A percentile compares a stretch with the other conserved stretches of the same genome.
Evolutionary conservation across 1,284 basidiomycete species (phyloP).

Genomic region (Puccinia horiana): DNA sequence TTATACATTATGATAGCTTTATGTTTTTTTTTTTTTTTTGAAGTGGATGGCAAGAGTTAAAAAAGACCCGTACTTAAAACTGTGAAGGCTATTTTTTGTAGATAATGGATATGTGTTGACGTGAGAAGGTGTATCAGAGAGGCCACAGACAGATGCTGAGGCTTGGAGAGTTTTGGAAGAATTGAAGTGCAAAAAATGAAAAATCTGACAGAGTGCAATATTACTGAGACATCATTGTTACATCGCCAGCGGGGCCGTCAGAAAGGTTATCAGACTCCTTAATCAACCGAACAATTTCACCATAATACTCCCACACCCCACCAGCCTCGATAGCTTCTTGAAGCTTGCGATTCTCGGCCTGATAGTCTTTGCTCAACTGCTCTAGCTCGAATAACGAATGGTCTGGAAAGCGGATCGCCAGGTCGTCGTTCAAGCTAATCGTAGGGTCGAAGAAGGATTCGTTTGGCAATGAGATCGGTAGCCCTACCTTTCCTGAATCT

Average conservation of each 20-base stretch:
- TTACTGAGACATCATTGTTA: background rate
- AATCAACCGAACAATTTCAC: slow-evolving; percentile 42
- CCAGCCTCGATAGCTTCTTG: slow-evolving; percentile 34
- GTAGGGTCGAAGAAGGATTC: slow-evolving; percentile 40
- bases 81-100: too few relatives aligned
- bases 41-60: too few relatives aligned
- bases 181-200: too few relatives aligned
- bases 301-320: slow-evolving; percentile 41
- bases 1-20: too few relatives aligned
- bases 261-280: slow-evolving; percentile 21
- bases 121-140: too few relatives aligned
- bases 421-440: slow-evolving; percentile 28
- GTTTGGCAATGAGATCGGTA: slow-evolving; percentile 36
- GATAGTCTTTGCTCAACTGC: slow-evolving; percentile 27
- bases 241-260: slow-evolving; percentile 20
- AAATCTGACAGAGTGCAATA: too few relatives aligned
- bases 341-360: slow-evolving; percentile 30
- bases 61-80: too few relatives aligned
- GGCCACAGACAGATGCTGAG: background rate
- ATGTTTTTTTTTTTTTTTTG: too few relatives aligned
- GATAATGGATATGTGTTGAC: too few relatives aligned
- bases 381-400: slow-evolving; percentile 40
- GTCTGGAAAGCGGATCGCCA: slow-evolving; percentile 39
- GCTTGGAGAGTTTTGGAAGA: background rate
- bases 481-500: slow-evolving; percentile 24